A percentile compares a stretch with the other conserved stretches of the same genome.
These are phyloP conservation scores for Afroboletus lepidellus DNA, from an alignment of 1,284 basidiomycete genomes.

Conservation along the genomic window DNA sequence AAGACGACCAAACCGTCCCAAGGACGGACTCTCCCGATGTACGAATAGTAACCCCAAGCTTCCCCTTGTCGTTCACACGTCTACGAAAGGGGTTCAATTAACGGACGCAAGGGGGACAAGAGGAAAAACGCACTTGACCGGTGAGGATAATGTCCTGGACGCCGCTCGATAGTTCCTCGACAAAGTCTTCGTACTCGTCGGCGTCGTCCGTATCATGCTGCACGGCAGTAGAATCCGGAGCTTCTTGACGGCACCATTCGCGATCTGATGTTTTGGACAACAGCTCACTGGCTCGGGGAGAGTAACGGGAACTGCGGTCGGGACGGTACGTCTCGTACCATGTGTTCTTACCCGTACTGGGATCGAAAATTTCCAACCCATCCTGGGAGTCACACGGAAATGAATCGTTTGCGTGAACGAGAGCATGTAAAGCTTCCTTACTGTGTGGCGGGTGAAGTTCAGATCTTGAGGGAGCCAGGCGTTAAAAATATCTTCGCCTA, in stretches of 20 bases:
- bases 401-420: slow-evolving; percentile 8
- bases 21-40: slow-evolving; percentile 45
- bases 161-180: slow-evolving; percentile 37
- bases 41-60: slow-evolving; percentile 47
- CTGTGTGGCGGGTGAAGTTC: slow-evolving; percentile 34
- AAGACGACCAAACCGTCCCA: slow-evolving; percentile 51
- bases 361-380: slow-evolving; percentile 40
- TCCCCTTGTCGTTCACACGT: slow-evolving; percentile 41
- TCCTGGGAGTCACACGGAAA: slow-evolving; percentile 33
- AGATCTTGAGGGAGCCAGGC: slow-evolving; percentile 44
- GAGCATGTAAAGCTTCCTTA: slow-evolving; percentile 23
- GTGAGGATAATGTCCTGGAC: slow-evolving; percentile 50
- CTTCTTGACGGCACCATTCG: slow-evolving; percentile 29
- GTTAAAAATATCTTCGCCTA: slow-evolving; percentile 43
- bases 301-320: slow-evolving; percentile 34
- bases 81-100: slow-evolving; percentile 22
- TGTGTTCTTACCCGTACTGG: slow-evolving; percentile 33
- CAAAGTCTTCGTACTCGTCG: slow-evolving; percentile 38
- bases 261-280: slow-evolving; percentile 22
- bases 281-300: slow-evolving; percentile 32
- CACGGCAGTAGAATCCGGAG: slow-evolving; percentile 16
- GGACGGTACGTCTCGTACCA: slow-evolving; percentile 46
- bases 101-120: neutral
- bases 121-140: slow-evolving; percentile 39
- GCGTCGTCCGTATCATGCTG: slow-evolving; percentile 28